Evolutionary conservation across 2,329 filamentous ascomycete species (phyloP).

Genomic region (Pleomassaria siparia): DNA sequence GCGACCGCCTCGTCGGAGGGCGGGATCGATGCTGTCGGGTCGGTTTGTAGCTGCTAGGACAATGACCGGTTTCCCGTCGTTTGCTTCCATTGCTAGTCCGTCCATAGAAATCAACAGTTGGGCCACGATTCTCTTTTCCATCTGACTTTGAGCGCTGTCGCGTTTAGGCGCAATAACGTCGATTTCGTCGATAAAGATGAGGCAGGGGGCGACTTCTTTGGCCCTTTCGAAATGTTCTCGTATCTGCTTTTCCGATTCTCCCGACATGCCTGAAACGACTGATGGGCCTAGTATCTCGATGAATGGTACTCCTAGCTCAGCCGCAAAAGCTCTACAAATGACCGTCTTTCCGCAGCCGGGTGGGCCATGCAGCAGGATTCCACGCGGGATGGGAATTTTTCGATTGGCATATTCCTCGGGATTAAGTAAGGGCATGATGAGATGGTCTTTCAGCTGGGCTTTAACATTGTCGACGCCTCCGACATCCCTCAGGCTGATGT

Average conservation of each 20-base stretch:
- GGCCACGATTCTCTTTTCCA: slow-evolving; percentile 83
- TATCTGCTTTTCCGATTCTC: slow-evolving; percentile 85
- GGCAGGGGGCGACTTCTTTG: slow-evolving; percentile 78
- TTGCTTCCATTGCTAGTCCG: slow-evolving; percentile 68
- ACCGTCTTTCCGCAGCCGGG: slow-evolving; percentile 87
- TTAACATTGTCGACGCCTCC: slow-evolving; percentile 76
- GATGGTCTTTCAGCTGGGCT: slow-evolving; percentile 66
- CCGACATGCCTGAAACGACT: slow-evolving; percentile 82
- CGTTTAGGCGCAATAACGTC: slow-evolving; percentile 88
- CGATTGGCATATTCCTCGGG: slow-evolving; percentile 67
- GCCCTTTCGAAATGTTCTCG: slow-evolving; percentile 87
- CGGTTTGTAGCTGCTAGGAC: slow-evolving; percentile 90
- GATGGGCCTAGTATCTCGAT: slow-evolving; percentile 81
- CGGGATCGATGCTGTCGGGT: slow-evolving; percentile 82
- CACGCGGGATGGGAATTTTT: slow-evolving; percentile 69
- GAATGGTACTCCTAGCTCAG: slow-evolving; percentile 73
- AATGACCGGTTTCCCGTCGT: slow-evolving; percentile 76
- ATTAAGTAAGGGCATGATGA: slow-evolving; percentile 71
- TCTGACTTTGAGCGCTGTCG: slow-evolving; percentile 80
- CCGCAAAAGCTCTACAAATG: slow-evolving; percentile 77
- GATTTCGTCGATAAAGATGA: slow-evolving; percentile 91
- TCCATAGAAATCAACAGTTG: slow-evolving; percentile 88
- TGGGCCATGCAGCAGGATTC: slow-evolving; percentile 78
- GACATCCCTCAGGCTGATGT: slow-evolving; percentile 69
- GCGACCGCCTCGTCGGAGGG: slow-evolving; percentile 69